A percentile compares a stretch with the other conserved stretches of the same genome.
These are phyloP conservation scores for Imleria badia DNA, from an alignment of 768 basidiomycete species.

Conservation along the genomic window DNA sequence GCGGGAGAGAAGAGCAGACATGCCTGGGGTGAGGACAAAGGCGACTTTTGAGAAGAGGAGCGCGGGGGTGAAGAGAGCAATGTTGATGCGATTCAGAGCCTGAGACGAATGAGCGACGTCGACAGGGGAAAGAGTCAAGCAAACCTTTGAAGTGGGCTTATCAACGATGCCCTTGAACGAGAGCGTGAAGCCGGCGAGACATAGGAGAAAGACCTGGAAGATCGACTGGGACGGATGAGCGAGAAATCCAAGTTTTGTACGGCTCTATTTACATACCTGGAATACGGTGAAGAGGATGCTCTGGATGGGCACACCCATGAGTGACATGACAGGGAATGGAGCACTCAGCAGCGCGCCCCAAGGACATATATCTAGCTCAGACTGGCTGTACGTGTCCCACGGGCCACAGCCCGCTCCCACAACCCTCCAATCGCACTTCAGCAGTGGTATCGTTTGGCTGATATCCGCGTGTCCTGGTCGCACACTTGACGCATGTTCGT, in stretches of 20 bases:
- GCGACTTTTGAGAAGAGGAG: slow-evolving; percentile 95
- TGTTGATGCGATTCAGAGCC: slow-evolving; percentile 81
- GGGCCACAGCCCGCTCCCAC: no score
- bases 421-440: no score
- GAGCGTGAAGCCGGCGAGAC: slow-evolving; percentile 80
- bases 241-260: no score
- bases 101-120: slow-evolving; percentile 25
- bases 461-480: no score
- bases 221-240: no score
- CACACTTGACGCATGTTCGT: no score
- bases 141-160: slow-evolving; percentile 86
- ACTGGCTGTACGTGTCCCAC: not conserved
- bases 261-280: no score
- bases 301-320: slow-evolving; percentile 14
- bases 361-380: no score
- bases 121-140: no score
- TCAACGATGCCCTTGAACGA: slow-evolving; percentile 81
- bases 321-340: no score
- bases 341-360: no score
- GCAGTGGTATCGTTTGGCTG: no score
- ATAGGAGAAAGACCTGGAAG: slow-evolving; percentile 85
- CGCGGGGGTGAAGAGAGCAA: slow-evolving; percentile 86
- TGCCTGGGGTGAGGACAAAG: slow-evolving; percentile 81
- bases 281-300: slow-evolving; percentile 29
- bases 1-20: slow-evolving; percentile 11